Conservation (phyloP, 768 basidiomycete species). For the Hypholoma fasciculare region DNA sequence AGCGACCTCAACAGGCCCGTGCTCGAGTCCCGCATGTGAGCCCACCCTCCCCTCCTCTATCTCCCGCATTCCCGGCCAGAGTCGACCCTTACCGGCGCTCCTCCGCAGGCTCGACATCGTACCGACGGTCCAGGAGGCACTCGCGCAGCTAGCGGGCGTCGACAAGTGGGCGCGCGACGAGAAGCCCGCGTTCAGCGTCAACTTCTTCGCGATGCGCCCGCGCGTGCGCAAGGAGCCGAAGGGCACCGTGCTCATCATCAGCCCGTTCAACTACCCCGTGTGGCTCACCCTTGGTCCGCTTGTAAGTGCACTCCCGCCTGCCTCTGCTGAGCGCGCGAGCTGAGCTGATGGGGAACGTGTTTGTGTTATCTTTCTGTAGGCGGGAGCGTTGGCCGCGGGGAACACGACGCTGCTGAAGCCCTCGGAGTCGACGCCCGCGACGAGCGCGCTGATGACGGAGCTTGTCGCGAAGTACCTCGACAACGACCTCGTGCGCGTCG, state of each 20-base stretch:
- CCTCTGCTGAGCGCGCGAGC: not conserved
- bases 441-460: slow-evolving; percentile 59
- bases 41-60: not conserved
- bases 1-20: slow-evolving; percentile 65
- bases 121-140: slow-evolving; percentile 49
- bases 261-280: slow-evolving; percentile 77
- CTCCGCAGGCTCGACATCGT: slow-evolving; percentile 59
- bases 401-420: slow-evolving; percentile 74
- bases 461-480: slow-evolving; percentile 80
- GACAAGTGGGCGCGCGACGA: slow-evolving; percentile 76
- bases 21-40: slow-evolving; percentile 56
- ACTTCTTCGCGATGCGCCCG: slow-evolving; percentile 60
- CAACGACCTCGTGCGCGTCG: slow-evolving; percentile 57
- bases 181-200: slow-evolving; percentile 52
- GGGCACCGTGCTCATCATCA: slow-evolving; percentile 68
- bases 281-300: slow-evolving; percentile 59
- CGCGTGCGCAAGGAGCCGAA: slow-evolving; percentile 75
- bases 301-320: slow-evolving; percentile 34
- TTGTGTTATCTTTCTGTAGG: slow-evolving; percentile 22
- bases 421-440: slow-evolving; percentile 64
- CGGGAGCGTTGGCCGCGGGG: slow-evolving; percentile 80
- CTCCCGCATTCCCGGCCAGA: not conserved
- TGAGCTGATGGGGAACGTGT: not conserved
- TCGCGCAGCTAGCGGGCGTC: slow-evolving; percentile 58
- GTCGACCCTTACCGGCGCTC: not conserved